Evolutionary conservation across 352 stramenopile species (phyloP).

Genomic region (Aphanomyces astaci): DNA sequence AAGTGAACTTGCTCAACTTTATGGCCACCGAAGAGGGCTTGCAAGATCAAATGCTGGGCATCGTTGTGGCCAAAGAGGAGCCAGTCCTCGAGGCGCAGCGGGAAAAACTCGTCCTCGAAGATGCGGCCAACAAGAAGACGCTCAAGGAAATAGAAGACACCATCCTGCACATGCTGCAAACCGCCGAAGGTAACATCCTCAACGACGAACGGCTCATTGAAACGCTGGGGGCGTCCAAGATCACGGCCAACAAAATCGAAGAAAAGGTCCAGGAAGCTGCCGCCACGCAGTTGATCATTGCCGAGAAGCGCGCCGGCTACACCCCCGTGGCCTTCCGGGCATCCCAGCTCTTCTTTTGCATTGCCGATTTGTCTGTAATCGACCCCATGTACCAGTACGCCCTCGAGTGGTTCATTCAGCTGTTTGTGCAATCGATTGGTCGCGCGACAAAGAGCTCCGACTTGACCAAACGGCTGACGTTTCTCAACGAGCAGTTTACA

Average conservation of each 20-base stretch:
- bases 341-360: conserved; percentile 93
- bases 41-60: conserved; percentile 94
- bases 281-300: conserved; percentile 89
- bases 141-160: conserved; percentile 96
- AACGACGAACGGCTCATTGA: conserved; percentile 94
- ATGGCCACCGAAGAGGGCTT: conserved; percentile 93
- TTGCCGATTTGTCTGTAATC: conserved; percentile 87
- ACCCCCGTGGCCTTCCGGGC: conserved; percentile 84
- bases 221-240: conserved; percentile 88
- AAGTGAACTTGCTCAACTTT: conserved; percentile 96
- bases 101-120: conserved; percentile 90
- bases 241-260: conserved; percentile 91
- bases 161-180: conserved; percentile 90
- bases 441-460: conserved; percentile 66
- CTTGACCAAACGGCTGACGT: conserved; percentile 73
- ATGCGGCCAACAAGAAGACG: conserved; percentile 91
- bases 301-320: conserved; percentile 87
- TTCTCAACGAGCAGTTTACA: conserved; percentile 93
- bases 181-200: conserved; percentile 91
- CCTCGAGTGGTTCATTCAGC: conserved; percentile 93
- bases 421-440: conserved; percentile 89
- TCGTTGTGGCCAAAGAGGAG: conserved; percentile 91
- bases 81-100: conserved; percentile 87
- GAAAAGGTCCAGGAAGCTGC: conserved; percentile 90
- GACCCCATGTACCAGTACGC: conserved; percentile 97